A percentile compares a stretch with the other conserved stretches of the same genome.
phyloP scores from a whole-genome alignment of 2,329 filamentous ascomycete genomes.

The Verticillium nubilum region DNA sequence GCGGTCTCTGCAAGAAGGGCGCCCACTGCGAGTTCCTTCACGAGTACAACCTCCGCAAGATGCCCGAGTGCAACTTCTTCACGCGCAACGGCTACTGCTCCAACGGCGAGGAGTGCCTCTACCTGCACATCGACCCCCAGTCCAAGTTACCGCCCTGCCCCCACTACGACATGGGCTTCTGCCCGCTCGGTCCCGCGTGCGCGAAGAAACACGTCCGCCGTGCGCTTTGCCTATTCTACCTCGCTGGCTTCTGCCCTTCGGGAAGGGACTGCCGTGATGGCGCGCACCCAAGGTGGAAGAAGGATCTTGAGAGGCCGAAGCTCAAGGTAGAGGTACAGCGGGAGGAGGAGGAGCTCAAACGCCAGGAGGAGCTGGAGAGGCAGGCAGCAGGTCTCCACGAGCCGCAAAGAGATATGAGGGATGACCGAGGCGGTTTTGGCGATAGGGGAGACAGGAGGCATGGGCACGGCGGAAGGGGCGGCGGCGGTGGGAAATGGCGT shows the following conservation, averaged over 20 bases:
- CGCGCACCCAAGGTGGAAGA: constrained; percentile 77
- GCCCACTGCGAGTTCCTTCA: constrained; percentile 96
- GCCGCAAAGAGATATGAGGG: constrained; percentile 28
- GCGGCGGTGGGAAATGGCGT: constrained; percentile 28
- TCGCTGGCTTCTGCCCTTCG: constrained; percentile 92
- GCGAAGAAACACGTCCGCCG: constrained; percentile 84
- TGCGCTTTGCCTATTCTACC: constrained; percentile 75
- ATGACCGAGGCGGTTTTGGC: constrained; percentile 17
- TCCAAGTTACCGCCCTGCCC: constrained; percentile 75
- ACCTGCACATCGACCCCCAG: constrained; percentile 82
- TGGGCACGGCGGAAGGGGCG: constrained; percentile 17
- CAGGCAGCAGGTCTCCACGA: constrained; percentile 21
- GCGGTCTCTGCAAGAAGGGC: constrained; percentile 95
- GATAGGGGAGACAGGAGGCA: constrained; percentile 20
- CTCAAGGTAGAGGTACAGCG: constrained; percentile 57
- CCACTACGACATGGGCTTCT: constrained; percentile 93
- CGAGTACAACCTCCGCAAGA: constrained; percentile 96
- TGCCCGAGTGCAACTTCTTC: constrained; percentile 98
- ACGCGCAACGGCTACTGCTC: constrained; percentile 89
- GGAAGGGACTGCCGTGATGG: constrained; percentile 69
- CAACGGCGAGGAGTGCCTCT: constrained; percentile 94
- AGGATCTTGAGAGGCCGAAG: constrained; percentile 69
- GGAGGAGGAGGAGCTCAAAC: constrained; percentile 36
- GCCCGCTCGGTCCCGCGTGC: constrained; percentile 81
- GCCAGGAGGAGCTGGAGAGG: constrained; percentile 37